Evolutionary conservation across 2,329 filamentous ascomycete species (phyloP).

Genomic region (Coniochaeta sp.): DNA sequence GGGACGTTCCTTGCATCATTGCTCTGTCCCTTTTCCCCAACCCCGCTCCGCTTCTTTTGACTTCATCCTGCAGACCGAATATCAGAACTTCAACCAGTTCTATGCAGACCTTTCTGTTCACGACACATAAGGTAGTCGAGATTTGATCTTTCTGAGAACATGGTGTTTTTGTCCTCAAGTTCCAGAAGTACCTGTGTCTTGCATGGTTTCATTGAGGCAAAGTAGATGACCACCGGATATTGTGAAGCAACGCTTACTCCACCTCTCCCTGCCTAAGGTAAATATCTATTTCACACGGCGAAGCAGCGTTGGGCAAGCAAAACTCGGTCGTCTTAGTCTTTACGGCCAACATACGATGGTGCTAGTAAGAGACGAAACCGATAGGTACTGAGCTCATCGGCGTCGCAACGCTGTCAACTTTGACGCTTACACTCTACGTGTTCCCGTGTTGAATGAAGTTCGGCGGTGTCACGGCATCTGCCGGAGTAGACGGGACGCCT

Average conservation of each 20-base stretch:
- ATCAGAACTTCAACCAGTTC: neutral
- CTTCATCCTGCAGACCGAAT: neutral
- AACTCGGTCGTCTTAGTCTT: no score
- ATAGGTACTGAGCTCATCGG: neutral
- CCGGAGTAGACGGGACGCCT: neutral
- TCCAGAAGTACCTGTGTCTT: no score
- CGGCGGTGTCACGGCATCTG: slow-evolving; percentile 2
- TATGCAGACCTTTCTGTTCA: neutral
- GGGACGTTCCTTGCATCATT: slow-evolving; percentile 1
- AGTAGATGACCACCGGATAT: no score
- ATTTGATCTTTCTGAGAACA: neutral
- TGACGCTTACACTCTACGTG: neutral
- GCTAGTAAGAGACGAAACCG: neutral
- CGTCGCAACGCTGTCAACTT: neutral
- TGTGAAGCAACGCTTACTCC: no score
- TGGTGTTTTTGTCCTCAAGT: no score
- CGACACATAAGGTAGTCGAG: no score
- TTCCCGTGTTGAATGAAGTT: neutral
- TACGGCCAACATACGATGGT: neutral
- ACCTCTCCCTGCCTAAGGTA: no score
- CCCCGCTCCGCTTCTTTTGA: neutral
- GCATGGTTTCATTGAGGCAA: no score
- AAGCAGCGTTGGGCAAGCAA: no score
- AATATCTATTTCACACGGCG: no score
- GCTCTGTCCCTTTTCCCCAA: neutral